Evolutionary conservation across 192 early-diverging fungal genomes (phyloP).

Genomic region (Coemansia sp.): DNA sequence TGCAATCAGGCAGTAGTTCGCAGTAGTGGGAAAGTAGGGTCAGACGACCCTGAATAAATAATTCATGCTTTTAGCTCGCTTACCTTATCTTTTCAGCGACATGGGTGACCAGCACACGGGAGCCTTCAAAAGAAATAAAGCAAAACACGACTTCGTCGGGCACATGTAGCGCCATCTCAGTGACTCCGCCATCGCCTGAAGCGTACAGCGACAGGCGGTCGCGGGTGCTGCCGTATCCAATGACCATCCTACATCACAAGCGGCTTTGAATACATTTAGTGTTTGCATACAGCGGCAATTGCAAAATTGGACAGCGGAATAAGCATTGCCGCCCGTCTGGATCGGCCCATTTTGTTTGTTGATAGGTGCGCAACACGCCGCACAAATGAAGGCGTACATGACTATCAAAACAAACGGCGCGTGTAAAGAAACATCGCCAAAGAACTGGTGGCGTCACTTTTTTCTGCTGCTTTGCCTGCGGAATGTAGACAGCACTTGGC

Average conservation of each 20-base stretch:
- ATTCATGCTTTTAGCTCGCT: constrained; percentile 1
- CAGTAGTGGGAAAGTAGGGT: background rate
- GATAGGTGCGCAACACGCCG: constrained; percentile 1
- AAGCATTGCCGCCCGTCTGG: background rate
- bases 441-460: constrained; percentile 1
- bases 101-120: constrained; percentile 45
- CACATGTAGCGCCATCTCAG: constrained; percentile 38
- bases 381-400: background rate
- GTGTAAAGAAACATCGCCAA: background rate
- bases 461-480: background rate
- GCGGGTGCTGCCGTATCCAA: constrained; percentile 44
- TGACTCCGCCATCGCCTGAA: constrained; percentile 28
- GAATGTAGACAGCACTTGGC: background rate
- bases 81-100: constrained; percentile 52
- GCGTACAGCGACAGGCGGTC: constrained; percentile 41
- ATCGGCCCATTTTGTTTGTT: constrained; percentile 3
- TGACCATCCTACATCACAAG: constrained; percentile 35
- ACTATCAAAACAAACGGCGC: constrained; percentile 2
- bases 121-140: constrained; percentile 42
- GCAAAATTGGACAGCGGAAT: background rate
- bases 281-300: background rate
- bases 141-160: constrained; percentile 42
- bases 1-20: background rate
- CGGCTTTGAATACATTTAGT: no score
- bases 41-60: background rate